Evolutionary conservation across 495 filamentous ascomycete genomes (phyloP).

Genomic region (Aspergillus wentii): DNA sequence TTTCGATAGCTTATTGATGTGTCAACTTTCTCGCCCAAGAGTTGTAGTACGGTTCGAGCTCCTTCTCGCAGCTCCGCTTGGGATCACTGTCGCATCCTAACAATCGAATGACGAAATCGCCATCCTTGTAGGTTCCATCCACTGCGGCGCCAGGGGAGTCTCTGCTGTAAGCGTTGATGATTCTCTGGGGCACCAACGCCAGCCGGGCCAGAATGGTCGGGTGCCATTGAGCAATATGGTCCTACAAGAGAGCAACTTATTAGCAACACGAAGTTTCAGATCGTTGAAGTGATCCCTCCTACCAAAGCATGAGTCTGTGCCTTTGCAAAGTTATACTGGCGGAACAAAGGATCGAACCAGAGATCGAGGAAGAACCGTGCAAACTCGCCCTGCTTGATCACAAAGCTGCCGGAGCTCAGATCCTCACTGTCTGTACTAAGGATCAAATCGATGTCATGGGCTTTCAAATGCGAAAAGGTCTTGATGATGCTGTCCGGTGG

Average conservation of each 20-base stretch:
- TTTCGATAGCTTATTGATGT: too few species aligned
- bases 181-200: conserved; percentile 76
- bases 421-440: conserved; percentile 81
- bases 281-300: conserved; percentile 18
- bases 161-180: conserved; percentile 70
- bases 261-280: not conserved
- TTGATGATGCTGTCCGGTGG: conserved; percentile 95
- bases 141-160: conserved; percentile 37
- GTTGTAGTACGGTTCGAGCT: conserved; percentile 54
- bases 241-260: conserved; percentile 52
- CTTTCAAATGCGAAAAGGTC: conserved; percentile 78
- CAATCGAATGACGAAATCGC: conserved; percentile 79
- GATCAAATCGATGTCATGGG: conserved; percentile 75
- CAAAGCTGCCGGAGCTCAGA: conserved; percentile 68
- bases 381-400: conserved; percentile 84
- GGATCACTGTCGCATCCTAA: conserved; percentile 57
- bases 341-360: conserved; percentile 93
- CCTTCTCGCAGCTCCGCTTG: conserved; percentile 61
- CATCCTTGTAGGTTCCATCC: conserved; percentile 58
- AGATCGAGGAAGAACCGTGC: conserved; percentile 88
- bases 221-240: conserved; percentile 96
- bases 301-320: conserved; percentile 91
- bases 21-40: conserved; percentile 37
- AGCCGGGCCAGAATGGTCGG: conserved; percentile 91
- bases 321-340: conserved; percentile 92